Evolutionary conservation across 805 yeast species (phyloP).

Genomic region (Millerozyma miso): DNA sequence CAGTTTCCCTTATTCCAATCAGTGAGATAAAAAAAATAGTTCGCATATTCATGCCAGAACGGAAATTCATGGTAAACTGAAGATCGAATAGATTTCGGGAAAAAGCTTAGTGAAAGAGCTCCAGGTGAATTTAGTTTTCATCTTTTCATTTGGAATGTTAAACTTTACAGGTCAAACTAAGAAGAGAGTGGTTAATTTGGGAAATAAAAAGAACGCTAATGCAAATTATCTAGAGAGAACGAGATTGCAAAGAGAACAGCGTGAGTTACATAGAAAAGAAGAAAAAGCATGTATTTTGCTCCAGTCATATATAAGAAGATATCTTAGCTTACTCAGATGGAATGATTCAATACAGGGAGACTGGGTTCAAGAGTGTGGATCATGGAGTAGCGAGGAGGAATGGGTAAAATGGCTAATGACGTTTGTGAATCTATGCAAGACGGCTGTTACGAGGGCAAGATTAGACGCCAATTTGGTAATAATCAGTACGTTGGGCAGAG

Average conservation of each 20-base stretch:
- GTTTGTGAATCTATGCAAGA: conserved; percentile 16
- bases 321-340: conserved; percentile 24
- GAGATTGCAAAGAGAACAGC: conserved; percentile 56
- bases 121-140: background rate
- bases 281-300: conserved; percentile 47
- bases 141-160: conserved; percentile 20
- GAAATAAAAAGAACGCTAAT: conserved; percentile 41
- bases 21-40: background rate
- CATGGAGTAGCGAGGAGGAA: conserved; percentile 6
- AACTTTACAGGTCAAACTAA: conserved; percentile 69
- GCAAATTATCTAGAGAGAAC: conserved; percentile 55
- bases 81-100: background rate
- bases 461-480: background rate
- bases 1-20: background rate
- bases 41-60: background rate
- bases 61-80: background rate
- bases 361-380: conserved; percentile 12
- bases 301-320: conserved; percentile 46
- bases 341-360: conserved; percentile 13
- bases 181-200: conserved; percentile 59
- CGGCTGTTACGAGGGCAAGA: conserved; percentile 8
- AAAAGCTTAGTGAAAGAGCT: background rate
- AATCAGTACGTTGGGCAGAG: conserved; percentile 1
- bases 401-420: conserved; percentile 18
- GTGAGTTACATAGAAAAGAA: conserved; percentile 53